Base-by-base conservation (phyloP, 805 yeast genomes). In the Zygotorulaspora chibaensis region DNA sequence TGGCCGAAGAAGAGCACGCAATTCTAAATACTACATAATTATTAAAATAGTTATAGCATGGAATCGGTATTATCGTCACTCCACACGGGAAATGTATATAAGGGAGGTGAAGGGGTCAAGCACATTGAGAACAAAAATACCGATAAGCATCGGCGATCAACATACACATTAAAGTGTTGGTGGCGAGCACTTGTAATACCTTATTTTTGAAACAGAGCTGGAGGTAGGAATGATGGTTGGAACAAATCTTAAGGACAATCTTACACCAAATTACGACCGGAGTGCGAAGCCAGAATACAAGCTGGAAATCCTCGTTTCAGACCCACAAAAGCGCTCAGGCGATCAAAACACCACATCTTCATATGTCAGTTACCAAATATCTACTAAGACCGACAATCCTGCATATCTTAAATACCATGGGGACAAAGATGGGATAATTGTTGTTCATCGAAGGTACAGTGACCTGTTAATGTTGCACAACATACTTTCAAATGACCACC, bases 401-500 rank as follows among this genome's bases (percentile, higher is more conserved):
- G 47, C 61, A 4, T 62, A 59, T 45, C 57, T 56, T 33, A 51
- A 55, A 25, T 46, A 50, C 35, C 45, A 49, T 45, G 50, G 40
- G 25, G 41, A 28, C 20, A 42, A 40, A 17, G 53, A 45, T 12
- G 52, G 43, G 8, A 54, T 62, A 8, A 57, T 61, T 15, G 67
- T 63, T 10, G 68, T 64, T 15, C 66, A 62, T 46, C 52, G 97
- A 56, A 74, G 99, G 42, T 91, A 87, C 65, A 85, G 91, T 4
- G 98, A 93, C 65, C 87, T 91, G 64, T 77, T 84, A 47, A 80
- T 83, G 53, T 73, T 91, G 17, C 86, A 83, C 65, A 85, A 83
- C 50, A 81, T 87, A 46, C 70, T 91, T 43, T 63, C 74, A 41
- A 83, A 80, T 54, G 96, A 90, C 61, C 85, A 73, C 61, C 96